Evolutionary conservation across 129 eudicot species (phyloP).

Genomic region (Escallonia herrerae): DNA sequence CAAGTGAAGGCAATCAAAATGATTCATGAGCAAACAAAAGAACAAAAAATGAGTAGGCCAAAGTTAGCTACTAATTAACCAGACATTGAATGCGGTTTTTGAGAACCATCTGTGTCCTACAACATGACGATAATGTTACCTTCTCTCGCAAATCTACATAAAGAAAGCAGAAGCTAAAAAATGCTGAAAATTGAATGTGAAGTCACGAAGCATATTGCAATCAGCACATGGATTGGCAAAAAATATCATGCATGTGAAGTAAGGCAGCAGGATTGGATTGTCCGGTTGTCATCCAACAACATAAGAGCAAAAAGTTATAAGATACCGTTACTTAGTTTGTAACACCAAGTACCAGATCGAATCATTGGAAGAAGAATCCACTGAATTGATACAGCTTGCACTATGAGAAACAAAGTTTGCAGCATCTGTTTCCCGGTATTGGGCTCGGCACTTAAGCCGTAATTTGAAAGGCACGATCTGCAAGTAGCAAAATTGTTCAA

Average conservation of each 20-base stretch:
- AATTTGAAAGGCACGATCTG: slow-evolving; percentile 67
- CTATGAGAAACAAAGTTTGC: slow-evolving; percentile 17
- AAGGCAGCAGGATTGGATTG: no score
- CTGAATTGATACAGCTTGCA: slow-evolving; percentile 15
- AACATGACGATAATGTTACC: no score
- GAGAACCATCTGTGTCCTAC: no score
- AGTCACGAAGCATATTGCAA: not conserved
- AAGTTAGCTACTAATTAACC: no score
- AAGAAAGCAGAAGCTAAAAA: no score
- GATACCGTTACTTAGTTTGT: not conserved
- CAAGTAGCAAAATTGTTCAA: not conserved
- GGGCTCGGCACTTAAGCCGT: slow-evolving; percentile 44
- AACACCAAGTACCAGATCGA: slow-evolving; percentile 47
- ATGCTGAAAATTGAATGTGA: no score
- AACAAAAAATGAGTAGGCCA: no score
- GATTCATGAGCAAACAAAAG: no score
- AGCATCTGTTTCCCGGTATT: slow-evolving; percentile 22
- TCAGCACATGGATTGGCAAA: not conserved
- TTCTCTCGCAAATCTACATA: no score
- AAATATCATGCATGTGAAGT: not conserved
- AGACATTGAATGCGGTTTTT: no score
- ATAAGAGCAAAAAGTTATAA: not conserved
- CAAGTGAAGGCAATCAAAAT: no score
- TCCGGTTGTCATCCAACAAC: no score
- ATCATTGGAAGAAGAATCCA: slow-evolving; percentile 38